Percentiles rank a stretch among this genome's conserved stretches.
Evolutionary conservation across 1,284 basidiomycete species (phyloP).

Genomic region (Ustilago shanxiensis): DNA sequence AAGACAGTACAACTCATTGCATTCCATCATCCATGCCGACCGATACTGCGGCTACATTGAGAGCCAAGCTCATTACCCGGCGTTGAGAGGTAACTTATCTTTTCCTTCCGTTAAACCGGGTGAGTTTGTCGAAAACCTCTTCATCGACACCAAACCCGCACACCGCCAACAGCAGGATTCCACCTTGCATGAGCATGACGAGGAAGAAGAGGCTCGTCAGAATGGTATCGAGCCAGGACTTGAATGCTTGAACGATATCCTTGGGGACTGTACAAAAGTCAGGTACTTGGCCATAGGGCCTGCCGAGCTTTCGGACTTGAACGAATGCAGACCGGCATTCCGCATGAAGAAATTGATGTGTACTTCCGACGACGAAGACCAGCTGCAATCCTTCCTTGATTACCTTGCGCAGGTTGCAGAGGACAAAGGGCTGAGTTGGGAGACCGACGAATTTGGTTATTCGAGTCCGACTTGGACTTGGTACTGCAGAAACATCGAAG

Average conservation of each 20-base stretch:
- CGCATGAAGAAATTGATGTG: conserved; percentile 17
- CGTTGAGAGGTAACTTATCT: conserved; percentile 4
- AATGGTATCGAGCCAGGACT: no score
- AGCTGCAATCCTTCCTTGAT: no score
- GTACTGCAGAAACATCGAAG: conserved; percentile 13
- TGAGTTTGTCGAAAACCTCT: conserved; percentile 37
- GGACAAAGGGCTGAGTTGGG: neutral
- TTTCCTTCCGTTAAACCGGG: conserved; percentile 22
- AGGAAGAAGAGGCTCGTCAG: no score
- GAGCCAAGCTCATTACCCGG: no score
- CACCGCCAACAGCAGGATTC: neutral
- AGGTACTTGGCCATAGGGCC: conserved; percentile 29
- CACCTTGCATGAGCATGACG: neutral
- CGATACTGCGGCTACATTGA: neutral
- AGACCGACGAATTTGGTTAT: neutral
- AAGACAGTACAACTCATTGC: conserved; percentile 14
- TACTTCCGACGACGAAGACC: conserved; percentile 6
- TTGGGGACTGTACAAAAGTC: conserved; percentile 20
- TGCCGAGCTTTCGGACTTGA: neutral
- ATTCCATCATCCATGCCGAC: neutral
- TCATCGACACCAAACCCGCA: conserved; percentile 34
- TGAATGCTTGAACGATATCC: no score
- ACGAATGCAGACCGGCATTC: neutral
- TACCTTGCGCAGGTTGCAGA: neutral
- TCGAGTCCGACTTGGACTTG: conserved; percentile 9